A percentile compares a stretch with the other conserved stretches of the same genome.
phyloP scores from a whole-genome alignment of 345 rosid genomes.

The Iberis pinnata region DNA sequence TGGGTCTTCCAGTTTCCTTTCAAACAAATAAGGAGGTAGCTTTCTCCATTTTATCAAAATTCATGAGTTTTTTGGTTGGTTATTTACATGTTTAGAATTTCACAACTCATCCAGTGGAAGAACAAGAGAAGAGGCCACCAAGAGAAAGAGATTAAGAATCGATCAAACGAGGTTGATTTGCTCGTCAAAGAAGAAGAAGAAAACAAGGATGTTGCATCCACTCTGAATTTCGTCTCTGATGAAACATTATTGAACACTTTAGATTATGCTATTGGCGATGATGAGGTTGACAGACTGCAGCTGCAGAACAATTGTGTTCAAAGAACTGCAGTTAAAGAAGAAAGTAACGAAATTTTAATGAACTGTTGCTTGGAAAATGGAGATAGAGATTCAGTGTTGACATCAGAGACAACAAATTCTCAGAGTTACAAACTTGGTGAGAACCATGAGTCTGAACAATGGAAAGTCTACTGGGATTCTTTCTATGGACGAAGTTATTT shows the following conservation, averaged over 20 bases:
- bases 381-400: constrained; percentile 17
- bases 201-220: constrained; percentile 15
- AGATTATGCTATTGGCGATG: constrained; percentile 20
- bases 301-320: constrained; percentile 23
- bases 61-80: background rate
- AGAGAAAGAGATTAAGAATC: constrained; percentile 25
- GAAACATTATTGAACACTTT: constrained; percentile 10
- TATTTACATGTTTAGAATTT: constrained; percentile 4
- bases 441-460: constrained; percentile 38
- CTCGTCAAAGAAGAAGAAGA: constrained; percentile 17
- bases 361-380: constrained; percentile 16
- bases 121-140: constrained; percentile 27
- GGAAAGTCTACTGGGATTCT: constrained; percentile 75
- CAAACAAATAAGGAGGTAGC: constrained; percentile 59
- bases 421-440: constrained; percentile 20
- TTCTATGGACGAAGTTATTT: constrained; percentile 60
- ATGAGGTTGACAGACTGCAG: constrained; percentile 19
- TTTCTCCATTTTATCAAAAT: background rate
- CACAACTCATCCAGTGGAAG: constrained; percentile 31
- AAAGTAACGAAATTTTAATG: constrained; percentile 15
- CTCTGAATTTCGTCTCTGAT: constrained; percentile 26
- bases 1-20: constrained; percentile 80
- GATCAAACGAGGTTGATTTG: constrained; percentile 2
- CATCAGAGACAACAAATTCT: constrained; percentile 24
- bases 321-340: constrained; percentile 12